Conservation (phyloP, 768 basidiomycete genomes). For the Chalciporus sphaerocephalus region DNA sequence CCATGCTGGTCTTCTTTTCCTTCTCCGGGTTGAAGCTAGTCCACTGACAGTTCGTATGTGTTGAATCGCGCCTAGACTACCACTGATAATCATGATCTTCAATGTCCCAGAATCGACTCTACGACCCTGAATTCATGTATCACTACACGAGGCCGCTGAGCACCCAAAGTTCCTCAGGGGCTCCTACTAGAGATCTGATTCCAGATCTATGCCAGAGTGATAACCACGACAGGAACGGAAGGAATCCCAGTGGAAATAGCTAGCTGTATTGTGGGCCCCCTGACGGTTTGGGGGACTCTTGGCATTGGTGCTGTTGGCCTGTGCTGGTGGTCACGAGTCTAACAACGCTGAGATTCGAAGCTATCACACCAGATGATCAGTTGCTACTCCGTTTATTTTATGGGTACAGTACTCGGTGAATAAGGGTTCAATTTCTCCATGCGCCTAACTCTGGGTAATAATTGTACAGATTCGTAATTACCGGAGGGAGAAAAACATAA, state of each 20-base stretch:
- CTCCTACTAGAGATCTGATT: slow-evolving; percentile 15
- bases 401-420: neutral
- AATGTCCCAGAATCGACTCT: slow-evolving; percentile 15
- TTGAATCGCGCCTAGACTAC: neutral
- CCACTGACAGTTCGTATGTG: neutral
- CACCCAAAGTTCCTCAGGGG: slow-evolving; percentile 23
- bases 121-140: slow-evolving; percentile 26
- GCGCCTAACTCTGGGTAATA: neutral
- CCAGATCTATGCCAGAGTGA: slow-evolving; percentile 14
- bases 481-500: slow-evolving; percentile 11
- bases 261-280: slow-evolving; percentile 2
- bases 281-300: slow-evolving; percentile 16
- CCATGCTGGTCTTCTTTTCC: neutral
- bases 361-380: slow-evolving; percentile 1
- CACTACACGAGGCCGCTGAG: slow-evolving; percentile 12
- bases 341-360: neutral
- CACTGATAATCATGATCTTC: slow-evolving; percentile 12
- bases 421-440: slow-evolving; percentile 7
- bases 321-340: neutral
- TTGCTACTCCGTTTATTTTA: neutral
- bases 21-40: neutral
- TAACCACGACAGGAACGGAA: slow-evolving; percentile 25
- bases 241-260: slow-evolving; percentile 11
- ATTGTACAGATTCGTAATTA: slow-evolving; percentile 16
- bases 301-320: neutral